Evolutionary conservation across 139 green algal genomes (phyloP), one percentile per base, ranked within the genome.

Genomic region (Coelastrella sp.): DNA sequence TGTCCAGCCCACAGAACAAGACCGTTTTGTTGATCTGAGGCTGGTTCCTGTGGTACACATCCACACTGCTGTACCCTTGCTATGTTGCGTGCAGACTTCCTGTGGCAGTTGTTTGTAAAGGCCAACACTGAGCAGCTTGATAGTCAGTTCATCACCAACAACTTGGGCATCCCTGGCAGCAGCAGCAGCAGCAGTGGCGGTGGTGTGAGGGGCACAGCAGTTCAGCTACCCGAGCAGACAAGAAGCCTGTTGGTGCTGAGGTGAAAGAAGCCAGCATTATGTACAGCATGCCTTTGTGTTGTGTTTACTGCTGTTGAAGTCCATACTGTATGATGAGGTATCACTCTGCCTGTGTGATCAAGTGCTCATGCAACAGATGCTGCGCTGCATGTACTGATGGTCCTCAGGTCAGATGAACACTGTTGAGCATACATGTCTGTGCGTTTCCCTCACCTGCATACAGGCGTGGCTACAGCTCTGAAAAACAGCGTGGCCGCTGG

Each of bases 401-500:
- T 22, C 8, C 6, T 20, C 14, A 58, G 8, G 75, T 24, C 20
- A 8, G 75, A 25, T 58, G 12, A 14, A 70, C 12, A 70, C 63
- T 70, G 63, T 15, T 70, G 63, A 84, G 27, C 56, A 59, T 72
- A 22, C 78, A 59, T 10, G 3, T 27, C 76, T 20, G 35, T 78
- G 7, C 84, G 68, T 66, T 63, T 17, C 11, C n/a, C n/a, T 49
- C 7, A 73, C 8, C 8, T 60, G 3, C 6, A 1, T 59, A 60
- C 76, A 85, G 76, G 35, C 78, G 90, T 76, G 92, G 92, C 58
- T 94, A 94, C 84, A 90, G 92, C 58, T 68, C 76, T 87, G 87
- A 87, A 8, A 68, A 84, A 35, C 75, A 87, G 24, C 61, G 60
- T 19, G 92, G 92, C 4, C 92, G 92, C 8, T 90, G 91, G 90